Evolutionary conservation across 805 yeast species (phyloP), one percentile per base, ranked within the genome.

Genomic region (Wilhelminamyces savonicus): DNA sequence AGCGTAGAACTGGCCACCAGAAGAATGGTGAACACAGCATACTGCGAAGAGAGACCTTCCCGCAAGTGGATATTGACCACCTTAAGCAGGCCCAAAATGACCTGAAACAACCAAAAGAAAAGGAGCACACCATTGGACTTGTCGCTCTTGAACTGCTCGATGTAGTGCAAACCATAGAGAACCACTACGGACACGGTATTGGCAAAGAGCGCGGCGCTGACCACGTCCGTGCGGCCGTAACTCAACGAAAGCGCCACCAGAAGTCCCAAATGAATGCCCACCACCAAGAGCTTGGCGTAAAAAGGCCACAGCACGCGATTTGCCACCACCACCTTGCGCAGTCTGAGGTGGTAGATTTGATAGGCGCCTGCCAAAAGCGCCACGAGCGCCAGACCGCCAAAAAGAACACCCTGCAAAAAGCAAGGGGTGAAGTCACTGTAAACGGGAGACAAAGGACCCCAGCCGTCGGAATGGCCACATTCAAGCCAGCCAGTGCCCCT

Each of bases 121-220:
- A 90, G 68, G 27, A 87, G 57, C 0, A 74, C 63, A 2, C 90
- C 80, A 41, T 70, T 74, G 2, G 96, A 76, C 14, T 83, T 71
- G 24, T 59, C 66, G 8, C 77, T 50, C 50, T 82, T 76, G 53
- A 69, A 73, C 46, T 76, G 80, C 51, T 90, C 97, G 35, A 82
- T 50, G 54, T 76, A 82, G 34, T 85, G 81, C 21, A 86, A 54
- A 3, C 60, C 55, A 12, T 71, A 50, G 0, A 76, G 82, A 4
- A 82, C 70, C 3, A 67, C 28, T 10, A 74, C 50, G 1, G 78
- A 74, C 3, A 59, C 35, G 0, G 65, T 36, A 27, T 68, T 59
- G 30, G 43, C 38, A 9, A 36, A 27, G 29, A 46, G 48, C 11
- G 52, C 52, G 19, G 50, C 36, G 24, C 34, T 48, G 30, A 59